Base-by-base conservation (phyloP, 192 early-diverging fungal genomes). In the Phlyctochytrium bullatum region DNA sequence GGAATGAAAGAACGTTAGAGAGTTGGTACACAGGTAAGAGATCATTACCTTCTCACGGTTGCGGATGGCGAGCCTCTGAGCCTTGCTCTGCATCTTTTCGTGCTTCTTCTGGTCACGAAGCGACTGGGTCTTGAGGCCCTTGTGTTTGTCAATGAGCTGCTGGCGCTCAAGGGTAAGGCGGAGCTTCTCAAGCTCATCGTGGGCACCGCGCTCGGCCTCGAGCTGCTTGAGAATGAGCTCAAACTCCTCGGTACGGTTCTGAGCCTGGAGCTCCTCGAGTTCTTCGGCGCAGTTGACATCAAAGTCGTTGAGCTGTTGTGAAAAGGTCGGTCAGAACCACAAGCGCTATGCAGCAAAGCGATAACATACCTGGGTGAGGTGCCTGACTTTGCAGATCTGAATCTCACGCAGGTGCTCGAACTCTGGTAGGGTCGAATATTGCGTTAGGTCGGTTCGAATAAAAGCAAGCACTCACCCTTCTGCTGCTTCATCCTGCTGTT, bases 231-330 rank as follows among this genome's bases (percentile, higher is more conserved):
- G 16, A 6, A 64, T 52, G 50, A 71, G 34, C 28, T 71, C 69
- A 36, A 71, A 71, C 35, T 71, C 69, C 35, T 71, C 69, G 2
- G 3, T 23, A 24, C 56, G 28, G 25, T 71, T 62, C 36, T 63
- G 61, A n/a, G 33, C 53, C 12, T 30, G 17, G 29, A 71, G 32
- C 16, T 63, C 61, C 35, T 71, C 69, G 24, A 64, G 23, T 29
- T 71, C 69, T 59, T 71, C 69, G 33, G 56, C 52, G 30, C 29
- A 34, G 32, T 29, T 64, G 62, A 71, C 50, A 35, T 71, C 69
- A n/a, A 71, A 34, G 35, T 71, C 69, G 33, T 71, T 71, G 35
- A 66, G 23, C 69, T 71, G 23, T 2, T n/a, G n/a, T 16, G 23
- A 14, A n/a, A 16, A 17, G 36, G 12, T 14, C 0, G 0, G 25